A percentile compares a stretch with the other conserved stretches of the same genome.
phyloP scores from a whole-genome alignment of 495 filamentous ascomycete genomes.

The Penicillium parvum region DNA sequence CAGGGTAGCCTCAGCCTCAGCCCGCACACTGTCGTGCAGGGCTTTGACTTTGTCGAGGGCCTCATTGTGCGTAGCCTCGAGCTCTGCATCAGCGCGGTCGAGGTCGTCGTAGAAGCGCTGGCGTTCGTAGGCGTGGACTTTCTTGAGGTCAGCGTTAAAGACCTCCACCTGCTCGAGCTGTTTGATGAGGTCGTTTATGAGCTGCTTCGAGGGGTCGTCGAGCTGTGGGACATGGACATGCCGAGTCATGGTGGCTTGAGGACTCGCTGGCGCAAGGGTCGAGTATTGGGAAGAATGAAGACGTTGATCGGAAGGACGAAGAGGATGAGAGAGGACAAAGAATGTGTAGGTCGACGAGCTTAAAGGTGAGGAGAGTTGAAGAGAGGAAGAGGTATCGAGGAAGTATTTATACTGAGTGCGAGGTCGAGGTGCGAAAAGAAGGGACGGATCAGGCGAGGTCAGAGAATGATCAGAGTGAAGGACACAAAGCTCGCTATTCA shows the following conservation, averaged over 20 bases:
- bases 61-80: slow-evolving; percentile 48
- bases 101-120: slow-evolving; percentile 43
- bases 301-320: neutral
- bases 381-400: too few relatives aligned
- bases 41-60: slow-evolving; percentile 59
- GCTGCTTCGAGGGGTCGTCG: slow-evolving; percentile 48
- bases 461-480: neutral
- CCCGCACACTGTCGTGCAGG: slow-evolving; percentile 59
- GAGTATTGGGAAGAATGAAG: neutral
- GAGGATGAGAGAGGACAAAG: neutral
- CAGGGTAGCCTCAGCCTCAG: slow-evolving; percentile 49
- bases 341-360: too few relatives aligned
- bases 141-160: slow-evolving; percentile 38
- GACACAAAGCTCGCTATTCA: too few relatives aligned
- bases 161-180: slow-evolving; percentile 37
- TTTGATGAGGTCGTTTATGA: slow-evolving; percentile 43
- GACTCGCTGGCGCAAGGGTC: neutral
- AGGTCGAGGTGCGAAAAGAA: neutral
- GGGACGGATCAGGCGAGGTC: neutral
- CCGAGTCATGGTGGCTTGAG: slow-evolving; percentile 19
- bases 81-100: slow-evolving; percentile 41
- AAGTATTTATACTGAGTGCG: too few relatives aligned
- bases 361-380: too few relatives aligned
- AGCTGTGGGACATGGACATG: slow-evolving; percentile 23
- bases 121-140: slow-evolving; percentile 42